These are phyloP conservation scores for Pneumocystis canis DNA, from an alignment of 1,139 yeast species.

Conservation along the genomic window DNA sequence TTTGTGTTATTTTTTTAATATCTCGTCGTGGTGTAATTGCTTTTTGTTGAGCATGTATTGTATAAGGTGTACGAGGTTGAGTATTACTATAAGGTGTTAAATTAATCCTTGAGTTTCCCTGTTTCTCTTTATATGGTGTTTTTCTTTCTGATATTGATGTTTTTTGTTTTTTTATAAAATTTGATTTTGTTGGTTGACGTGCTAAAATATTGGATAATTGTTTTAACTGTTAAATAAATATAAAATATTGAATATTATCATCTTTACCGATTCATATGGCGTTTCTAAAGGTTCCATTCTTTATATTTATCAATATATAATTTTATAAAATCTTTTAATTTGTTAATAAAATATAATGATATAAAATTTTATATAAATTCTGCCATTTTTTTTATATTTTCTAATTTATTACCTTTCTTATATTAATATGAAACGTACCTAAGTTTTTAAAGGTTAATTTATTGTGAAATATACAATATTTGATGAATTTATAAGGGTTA, in stretches of 20 bases:
- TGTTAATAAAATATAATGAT: neutral
- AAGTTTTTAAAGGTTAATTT: too few relatives aligned
- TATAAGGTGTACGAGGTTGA: neutral
- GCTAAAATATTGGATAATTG: neutral
- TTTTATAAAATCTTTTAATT: neutral
- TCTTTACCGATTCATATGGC: neutral
- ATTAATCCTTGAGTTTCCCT: neutral
- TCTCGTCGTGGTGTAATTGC: neutral
- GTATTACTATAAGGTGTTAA: neutral
- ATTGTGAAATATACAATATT: too few relatives aligned
- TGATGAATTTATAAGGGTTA: too few relatives aligned
- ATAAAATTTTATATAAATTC: too few relatives aligned
- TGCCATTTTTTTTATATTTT: too few relatives aligned
- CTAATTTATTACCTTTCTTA: too few relatives aligned
- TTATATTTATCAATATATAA: too few relatives aligned
- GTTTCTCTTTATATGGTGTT: neutral
- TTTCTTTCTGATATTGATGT: neutral
- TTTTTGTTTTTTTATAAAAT: neutral
- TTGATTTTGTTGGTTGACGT: neutral
- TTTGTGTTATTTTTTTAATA: neutral
- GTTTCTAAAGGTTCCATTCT: neutral
- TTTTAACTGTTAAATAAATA: neutral
- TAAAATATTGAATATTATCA: neutral
- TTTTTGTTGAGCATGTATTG: neutral
- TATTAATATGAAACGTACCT: too few relatives aligned